Conservation (phyloP, 306 rosid species). For the Glycine tomentella region DNA sequence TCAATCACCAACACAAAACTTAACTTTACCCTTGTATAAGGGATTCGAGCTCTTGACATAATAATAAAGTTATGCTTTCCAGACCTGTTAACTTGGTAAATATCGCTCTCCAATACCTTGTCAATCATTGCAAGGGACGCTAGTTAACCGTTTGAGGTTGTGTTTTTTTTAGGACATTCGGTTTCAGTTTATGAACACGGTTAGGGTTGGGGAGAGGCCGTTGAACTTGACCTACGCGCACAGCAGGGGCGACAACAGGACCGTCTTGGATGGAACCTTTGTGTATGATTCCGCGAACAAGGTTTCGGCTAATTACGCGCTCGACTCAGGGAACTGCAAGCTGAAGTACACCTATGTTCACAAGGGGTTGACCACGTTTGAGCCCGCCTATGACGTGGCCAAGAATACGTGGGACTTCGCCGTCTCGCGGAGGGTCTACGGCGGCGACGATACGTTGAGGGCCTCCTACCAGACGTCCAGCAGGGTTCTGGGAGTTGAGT, state of each 20-base stretch:
- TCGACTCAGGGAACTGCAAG: constrained; percentile 72
- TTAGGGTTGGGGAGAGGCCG: constrained; percentile 82
- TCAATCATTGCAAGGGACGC: too few relatives aligned
- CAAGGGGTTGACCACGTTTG: constrained; percentile 72
- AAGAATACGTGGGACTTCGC: constrained; percentile 94
- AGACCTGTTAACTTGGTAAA: too few relatives aligned
- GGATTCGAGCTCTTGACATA: too few relatives aligned
- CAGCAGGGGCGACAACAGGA: constrained; percentile 68
- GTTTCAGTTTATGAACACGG: constrained; percentile 89
- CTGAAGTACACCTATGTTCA: constrained; percentile 82
- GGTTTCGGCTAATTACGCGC: constrained; percentile 75
- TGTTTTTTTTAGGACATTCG: constrained; percentile 69
- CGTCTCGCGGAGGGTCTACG: constrained; percentile 67
- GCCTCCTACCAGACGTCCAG: constrained; percentile 72
- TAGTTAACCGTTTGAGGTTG: neutral
- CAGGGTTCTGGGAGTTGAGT: constrained; percentile 74
- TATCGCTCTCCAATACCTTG: too few relatives aligned
- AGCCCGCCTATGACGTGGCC: constrained; percentile 72
- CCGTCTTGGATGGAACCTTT: constrained; percentile 77
- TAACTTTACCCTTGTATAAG: too few relatives aligned
- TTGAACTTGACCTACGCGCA: constrained; percentile 84
- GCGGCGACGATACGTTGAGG: constrained; percentile 61
- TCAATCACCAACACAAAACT: too few relatives aligned
- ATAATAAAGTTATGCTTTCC: too few relatives aligned
- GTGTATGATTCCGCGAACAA: constrained; percentile 78